Base-by-base conservation (phyloP, 345 rosid genomes). In the Lepidium africanum region DNA sequence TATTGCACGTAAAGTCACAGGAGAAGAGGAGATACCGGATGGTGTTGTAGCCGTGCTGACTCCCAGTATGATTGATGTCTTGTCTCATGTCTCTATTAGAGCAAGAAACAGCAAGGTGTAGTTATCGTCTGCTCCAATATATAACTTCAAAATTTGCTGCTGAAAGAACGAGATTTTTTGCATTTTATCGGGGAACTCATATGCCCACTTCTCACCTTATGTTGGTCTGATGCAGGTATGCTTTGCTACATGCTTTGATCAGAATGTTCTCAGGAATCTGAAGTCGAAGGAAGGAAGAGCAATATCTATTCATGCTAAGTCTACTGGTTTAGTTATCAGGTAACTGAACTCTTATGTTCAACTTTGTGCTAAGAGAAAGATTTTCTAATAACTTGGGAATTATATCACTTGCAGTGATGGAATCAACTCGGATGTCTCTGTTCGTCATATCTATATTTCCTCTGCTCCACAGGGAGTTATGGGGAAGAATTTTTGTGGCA, bases 241-340 rank as follows among this genome's bases (percentile, higher is more conserved):
- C 82, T 94, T 94, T 72, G 99, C 97, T 60, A 90, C 99, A 45
- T 94, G 99, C 82, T 94, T 94, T 77, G 96, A 90, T 76, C 84
- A 80, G 55, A 76, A 86, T 71, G 80, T 87, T 84, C 79, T 94
- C 57, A 75, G 73, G 54, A 84, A 81, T 70, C 75, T 94, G 23
- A 80, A 81, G 86, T 79, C 81, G 6, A 76, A 86, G 40, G 88
- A 94, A 78, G 96, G 95, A 59, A 94, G 85, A 79, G 65, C 81
- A 55, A 57, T 94, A 83, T 59, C 74, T 53, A 87, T 94, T 75
- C 88, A 83, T 59, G 87, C 89, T 38, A 81, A 88, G 1, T 84
- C 91, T 13, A 83, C 82, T 38, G 96, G 84, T 75, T 56, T 94
- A 61, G 81, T 78, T 32, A 86, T 88, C 63, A 82, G 89, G 98